These are phyloP conservation scores for Lasiosphaeriaceae sp. DNA, from an alignment of 495 filamentous ascomycete species.

Conservation along the genomic window DNA sequence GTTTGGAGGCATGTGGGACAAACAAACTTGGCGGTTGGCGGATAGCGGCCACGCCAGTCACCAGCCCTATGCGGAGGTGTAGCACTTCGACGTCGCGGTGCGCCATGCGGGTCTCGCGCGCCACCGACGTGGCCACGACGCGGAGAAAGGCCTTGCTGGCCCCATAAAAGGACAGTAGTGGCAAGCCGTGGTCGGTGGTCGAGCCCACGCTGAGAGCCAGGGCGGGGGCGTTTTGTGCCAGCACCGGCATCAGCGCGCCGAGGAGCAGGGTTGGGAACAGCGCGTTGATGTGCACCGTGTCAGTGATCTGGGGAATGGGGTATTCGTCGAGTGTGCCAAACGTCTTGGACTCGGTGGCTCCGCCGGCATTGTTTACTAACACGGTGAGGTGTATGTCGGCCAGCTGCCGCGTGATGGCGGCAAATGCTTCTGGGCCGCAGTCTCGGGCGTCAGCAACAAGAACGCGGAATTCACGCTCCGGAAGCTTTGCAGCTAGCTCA, in stretches of 20 bases:
- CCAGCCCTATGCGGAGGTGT: slow-evolving; percentile 17
- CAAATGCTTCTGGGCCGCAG: slow-evolving; percentile 1
- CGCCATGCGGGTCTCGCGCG: slow-evolving; percentile 8
- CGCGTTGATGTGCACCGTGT: slow-evolving; percentile 13
- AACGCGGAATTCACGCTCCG: slow-evolving; percentile 24
- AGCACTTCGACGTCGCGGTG: slow-evolving; percentile 21
- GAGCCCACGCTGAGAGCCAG: slow-evolving; percentile 23
- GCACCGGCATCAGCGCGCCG: slow-evolving; percentile 12
- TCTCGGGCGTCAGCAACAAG: slow-evolving; percentile 24
- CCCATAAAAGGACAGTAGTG: slow-evolving; percentile 22
- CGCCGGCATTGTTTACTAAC: slow-evolving; percentile 27
- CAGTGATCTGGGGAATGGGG: slow-evolving; percentile 1
- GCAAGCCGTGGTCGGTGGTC: slow-evolving; percentile 21
- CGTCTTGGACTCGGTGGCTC: not conserved
- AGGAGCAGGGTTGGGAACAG: slow-evolving; percentile 18
- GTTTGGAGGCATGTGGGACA: slow-evolving; percentile 16
- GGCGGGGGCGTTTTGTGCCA: slow-evolving; percentile 14
- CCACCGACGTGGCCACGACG: slow-evolving; percentile 12
- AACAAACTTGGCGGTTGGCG: slow-evolving; percentile 10
- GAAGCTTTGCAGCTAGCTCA: slow-evolving; percentile 19
- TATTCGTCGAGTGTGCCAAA: slow-evolving; percentile 10
- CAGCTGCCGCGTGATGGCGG: slow-evolving; percentile 16
- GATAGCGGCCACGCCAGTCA: slow-evolving; percentile 16
- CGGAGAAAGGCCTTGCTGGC: slow-evolving; percentile 19
- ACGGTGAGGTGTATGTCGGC: slow-evolving; percentile 28